Evolutionary conservation across 495 filamentous ascomycete species (phyloP), one percentile per base, ranked within the genome.

Genomic region (Thermothielavioides terrestris): DNA sequence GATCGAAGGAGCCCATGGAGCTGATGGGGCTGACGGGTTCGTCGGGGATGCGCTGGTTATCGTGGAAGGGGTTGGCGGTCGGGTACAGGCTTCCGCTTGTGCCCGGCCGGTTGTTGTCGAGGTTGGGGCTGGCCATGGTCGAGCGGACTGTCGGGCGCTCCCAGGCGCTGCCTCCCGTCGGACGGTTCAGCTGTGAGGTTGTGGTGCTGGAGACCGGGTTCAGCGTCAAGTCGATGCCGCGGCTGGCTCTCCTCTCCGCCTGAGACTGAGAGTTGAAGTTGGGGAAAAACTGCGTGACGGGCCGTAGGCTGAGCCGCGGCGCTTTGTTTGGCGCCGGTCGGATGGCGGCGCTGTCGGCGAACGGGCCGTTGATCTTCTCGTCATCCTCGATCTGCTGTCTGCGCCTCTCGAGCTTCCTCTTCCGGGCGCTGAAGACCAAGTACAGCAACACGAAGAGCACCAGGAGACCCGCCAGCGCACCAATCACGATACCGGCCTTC

Each of bases 231-330:
- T 66, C 66, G 43, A 70, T 70, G 26, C 70, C 75, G 27, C 76
- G 68, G 68, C 74, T 74, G 45, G 68, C 62, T 59, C 68, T 60
- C 60, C 67, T 56, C 49, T 70, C 68, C 30, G 58, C 46, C 11
- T 58, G 44, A 35, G 10, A 14, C 5, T 46, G 49, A n/a, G 42
- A 21, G 42, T 53, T 66, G 34, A 89, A 71, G 51, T 79, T 83
- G 8, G 89, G 89, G 11, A 84, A 75, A 64, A 97, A 94, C 58
- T 94, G 82, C 46, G 89, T 91, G 27, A 94, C 78, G 0, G 90
- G 92, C 31, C 88, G 84, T 42, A 95, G 76, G 56, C 89, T 94
- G 36, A 97, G 75, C 46, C 82, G 80, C 3, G 91, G 86, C 15
- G 81, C 82, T 15, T 67, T 68, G 47, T 59, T 59, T 12, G 62